A percentile compares a stretch with the other conserved stretches of the same genome.
These are phyloP conservation scores for Backusella morwellensis DNA, from an alignment of 192 early-diverging fungal genomes.

Conservation along the genomic window DNA sequence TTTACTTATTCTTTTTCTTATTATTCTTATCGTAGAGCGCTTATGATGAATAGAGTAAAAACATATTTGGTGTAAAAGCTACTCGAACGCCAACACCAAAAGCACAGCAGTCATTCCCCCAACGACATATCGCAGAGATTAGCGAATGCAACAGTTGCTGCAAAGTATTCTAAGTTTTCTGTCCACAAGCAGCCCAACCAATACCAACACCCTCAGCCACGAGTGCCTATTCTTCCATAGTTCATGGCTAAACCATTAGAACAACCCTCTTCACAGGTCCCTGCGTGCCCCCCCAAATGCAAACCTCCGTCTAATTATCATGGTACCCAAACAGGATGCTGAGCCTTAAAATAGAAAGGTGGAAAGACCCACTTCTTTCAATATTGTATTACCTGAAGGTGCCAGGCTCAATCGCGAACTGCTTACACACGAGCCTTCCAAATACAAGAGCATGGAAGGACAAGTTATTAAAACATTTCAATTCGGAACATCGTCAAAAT, in stretches of 20 bases:
- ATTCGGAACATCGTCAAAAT: background rate
- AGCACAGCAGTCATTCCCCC: background rate
- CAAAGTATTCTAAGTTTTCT: background rate
- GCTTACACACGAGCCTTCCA: too few relatives aligned
- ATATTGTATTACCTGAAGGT: background rate
- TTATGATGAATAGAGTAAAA: background rate
- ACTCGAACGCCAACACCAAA: too few relatives aligned
- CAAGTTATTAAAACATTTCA: constrained; percentile 1
- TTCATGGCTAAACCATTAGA: background rate
- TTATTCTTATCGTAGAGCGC: background rate
- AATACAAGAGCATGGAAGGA: background rate
- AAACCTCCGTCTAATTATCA: background rate
- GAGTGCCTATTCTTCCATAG: background rate
- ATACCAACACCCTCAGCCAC: background rate
- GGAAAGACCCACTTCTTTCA: background rate
- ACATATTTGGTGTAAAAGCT: too few relatives aligned
- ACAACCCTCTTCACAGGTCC: background rate
- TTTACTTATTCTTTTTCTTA: too few relatives aligned
- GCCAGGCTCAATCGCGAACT: background rate
- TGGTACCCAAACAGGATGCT: background rate
- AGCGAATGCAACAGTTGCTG: background rate
- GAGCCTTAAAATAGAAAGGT: too few relatives aligned
- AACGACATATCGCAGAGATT: background rate
- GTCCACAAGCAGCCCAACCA: background rate
- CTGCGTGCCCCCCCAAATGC: background rate